Evolutionary conservation across 768 basidiomycete genomes (phyloP).

Genomic region (Panus rudis): DNA sequence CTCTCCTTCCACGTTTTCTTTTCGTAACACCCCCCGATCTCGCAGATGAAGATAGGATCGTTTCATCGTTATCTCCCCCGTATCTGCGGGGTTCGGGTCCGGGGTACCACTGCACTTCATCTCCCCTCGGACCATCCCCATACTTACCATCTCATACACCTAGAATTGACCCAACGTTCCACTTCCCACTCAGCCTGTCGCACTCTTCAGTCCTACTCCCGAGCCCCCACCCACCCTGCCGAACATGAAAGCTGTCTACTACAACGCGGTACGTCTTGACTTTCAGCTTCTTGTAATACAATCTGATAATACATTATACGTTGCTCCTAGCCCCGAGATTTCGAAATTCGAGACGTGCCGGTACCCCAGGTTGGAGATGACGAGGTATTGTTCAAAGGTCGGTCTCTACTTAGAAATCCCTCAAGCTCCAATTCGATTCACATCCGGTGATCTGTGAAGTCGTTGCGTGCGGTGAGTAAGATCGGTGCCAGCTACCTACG

Average conservation of each 20-base stretch:
- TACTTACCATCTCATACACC: too few species aligned
- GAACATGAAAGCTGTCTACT: constrained; percentile 73
- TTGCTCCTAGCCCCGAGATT: constrained; percentile 57
- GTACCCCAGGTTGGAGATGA: constrained; percentile 61
- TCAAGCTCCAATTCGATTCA: background rate
- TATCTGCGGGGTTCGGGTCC: too few species aligned
- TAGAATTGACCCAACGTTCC: too few species aligned
- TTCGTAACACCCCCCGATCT: too few species aligned
- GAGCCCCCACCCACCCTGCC: background rate
- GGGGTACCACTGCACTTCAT: too few species aligned
- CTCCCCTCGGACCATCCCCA: too few species aligned
- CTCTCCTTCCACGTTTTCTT: too few species aligned
- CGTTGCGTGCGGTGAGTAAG: constrained; percentile 21
- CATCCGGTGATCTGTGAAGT: background rate
- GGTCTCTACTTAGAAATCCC: constrained; percentile 23
- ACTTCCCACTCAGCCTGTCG: background rate
- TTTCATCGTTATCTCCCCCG: too few species aligned
- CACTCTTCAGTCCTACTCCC: background rate
- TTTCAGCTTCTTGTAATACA: background rate
- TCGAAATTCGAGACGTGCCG: constrained; percentile 61
- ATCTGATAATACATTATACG: constrained; percentile 10
- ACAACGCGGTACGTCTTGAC: constrained; percentile 43
- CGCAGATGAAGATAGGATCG: too few species aligned
- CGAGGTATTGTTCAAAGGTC: constrained; percentile 66
- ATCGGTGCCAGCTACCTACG: constrained; percentile 2